Evolutionary conservation across 2,329 filamentous ascomycete species (phyloP), one percentile per base, ranked within the genome.

Genomic region (Claviceps purpurea): DNA sequence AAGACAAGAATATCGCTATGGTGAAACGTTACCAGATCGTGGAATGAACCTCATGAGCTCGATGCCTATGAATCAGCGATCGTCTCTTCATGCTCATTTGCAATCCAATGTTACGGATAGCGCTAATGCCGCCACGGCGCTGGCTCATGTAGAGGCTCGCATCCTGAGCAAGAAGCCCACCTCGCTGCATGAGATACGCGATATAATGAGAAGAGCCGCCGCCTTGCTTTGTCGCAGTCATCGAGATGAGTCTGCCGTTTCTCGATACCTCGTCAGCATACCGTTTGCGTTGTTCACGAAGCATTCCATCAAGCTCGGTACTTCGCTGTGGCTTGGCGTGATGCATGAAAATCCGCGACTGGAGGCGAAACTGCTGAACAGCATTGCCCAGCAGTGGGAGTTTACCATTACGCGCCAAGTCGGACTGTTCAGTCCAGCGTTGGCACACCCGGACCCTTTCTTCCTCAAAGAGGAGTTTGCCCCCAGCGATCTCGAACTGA

Each of bases 321-420:
- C 96, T 39, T 96, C 93, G 4, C 73, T 98, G 6, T 99, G 93
- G 93, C 81, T 96, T 55, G 93, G 93, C 26, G 87, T 97, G 14
- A 94, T 97, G 62, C 93, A 97, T 61, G 93, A 98, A 65, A 97
- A 95, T 61, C 87, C 90, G 2, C 79, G 80, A 52, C 84, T 96
- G 68, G 89, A 95, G 66, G 79, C 91, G 8, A 83, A 89, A 55
- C 81, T 99, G 52, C 70, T 98, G 37, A 83, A 82, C 50, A 89
- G 95, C 64, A 87, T 97, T 60, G 85, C 86, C 10, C 85, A 93
- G 62, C 87, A 91, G 56, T 98, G 91, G 88, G 91, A 97, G 66
- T 75, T 78, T 53, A 93, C 86, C 4, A 82, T 96, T 46, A 78
- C 87, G 54, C 83, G 80, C 59, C 81, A 80, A 56, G 77, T 85